Evolutionary conservation across 441 rosid genomes (phyloP).

Genomic region (Omphalea diandra): DNA sequence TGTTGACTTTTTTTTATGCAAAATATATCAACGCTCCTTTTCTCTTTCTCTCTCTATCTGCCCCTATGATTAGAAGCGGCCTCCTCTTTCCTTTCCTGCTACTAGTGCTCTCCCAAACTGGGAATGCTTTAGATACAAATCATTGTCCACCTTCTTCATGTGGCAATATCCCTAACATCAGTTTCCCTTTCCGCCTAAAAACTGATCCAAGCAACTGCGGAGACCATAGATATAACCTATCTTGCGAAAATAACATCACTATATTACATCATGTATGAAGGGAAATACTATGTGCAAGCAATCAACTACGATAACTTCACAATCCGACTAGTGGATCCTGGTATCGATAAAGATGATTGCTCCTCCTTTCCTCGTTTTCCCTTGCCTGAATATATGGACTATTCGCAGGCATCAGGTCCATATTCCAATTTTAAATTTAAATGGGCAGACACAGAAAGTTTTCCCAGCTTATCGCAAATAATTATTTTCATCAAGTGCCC

Average conservation of each 20-base stretch:
- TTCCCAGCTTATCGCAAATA: not conserved
- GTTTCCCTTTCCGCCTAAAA: constrained; percentile 11
- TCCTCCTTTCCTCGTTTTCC: constrained; percentile 3
- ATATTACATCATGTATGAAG: not conserved
- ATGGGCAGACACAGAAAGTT: not conserved
- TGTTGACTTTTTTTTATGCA: too few relatives aligned
- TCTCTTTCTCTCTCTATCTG: too few relatives aligned
- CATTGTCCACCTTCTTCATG: not conserved
- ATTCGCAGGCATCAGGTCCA: too few relatives aligned
- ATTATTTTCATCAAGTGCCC: not conserved
- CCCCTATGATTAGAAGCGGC: too few relatives aligned
- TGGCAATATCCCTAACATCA: constrained; percentile 9
- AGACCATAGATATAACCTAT: not conserved
- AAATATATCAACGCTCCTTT: too few relatives aligned
- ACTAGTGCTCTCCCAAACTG: not conserved
- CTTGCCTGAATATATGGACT: not conserved
- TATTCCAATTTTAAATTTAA: not conserved
- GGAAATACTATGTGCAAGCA: not conserved
- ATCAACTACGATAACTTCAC: constrained; percentile 20
- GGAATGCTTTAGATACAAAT: not conserved
- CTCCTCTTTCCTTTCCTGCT: not conserved
- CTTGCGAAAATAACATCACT: constrained; percentile 4
- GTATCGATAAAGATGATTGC: not conserved
- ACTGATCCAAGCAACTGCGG: constrained; percentile 11
- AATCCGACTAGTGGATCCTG: not conserved